Evolutionary conservation across 257 asterid species (phyloP).

Genomic region (Asclepias syriaca): DNA sequence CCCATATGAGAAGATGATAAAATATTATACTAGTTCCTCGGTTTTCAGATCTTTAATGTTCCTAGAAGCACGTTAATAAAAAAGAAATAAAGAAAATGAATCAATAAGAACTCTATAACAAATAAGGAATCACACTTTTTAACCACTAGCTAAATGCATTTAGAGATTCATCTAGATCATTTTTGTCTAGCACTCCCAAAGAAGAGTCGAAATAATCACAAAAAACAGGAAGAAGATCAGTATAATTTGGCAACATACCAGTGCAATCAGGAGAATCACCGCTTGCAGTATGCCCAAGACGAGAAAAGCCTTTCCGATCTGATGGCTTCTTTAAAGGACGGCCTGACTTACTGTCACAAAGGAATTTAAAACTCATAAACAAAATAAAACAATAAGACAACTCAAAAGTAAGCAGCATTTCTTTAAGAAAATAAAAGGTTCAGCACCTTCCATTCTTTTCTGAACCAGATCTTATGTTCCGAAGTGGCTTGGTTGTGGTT

Average conservation of each 20-base stretch:
- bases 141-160: not conserved
- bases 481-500: slow-evolving; percentile 60
- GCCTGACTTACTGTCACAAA: slow-evolving; percentile 72
- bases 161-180: not conserved
- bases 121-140: not conserved
- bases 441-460: slow-evolving; percentile 87
- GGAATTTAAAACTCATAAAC: slow-evolving; percentile 22
- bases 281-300: slow-evolving; percentile 60
- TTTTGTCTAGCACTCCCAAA: not conserved
- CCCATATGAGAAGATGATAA: not conserved
- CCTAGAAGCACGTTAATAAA: not conserved
- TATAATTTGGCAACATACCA: slow-evolving; percentile 34
- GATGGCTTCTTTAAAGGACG: slow-evolving; percentile 84
- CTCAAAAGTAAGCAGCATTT: slow-evolving; percentile 7
- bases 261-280: slow-evolving; percentile 88
- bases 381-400: slow-evolving; percentile 15
- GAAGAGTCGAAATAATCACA: not conserved
- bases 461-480: slow-evolving; percentile 53
- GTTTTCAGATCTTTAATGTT: not conserved
- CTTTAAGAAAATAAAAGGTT: slow-evolving; percentile 16
- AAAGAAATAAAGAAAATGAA: not conserved
- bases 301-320: slow-evolving; percentile 87
- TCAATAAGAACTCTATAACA: not conserved
- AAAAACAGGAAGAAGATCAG: not conserved
- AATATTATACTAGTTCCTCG: not conserved